These are phyloP conservation scores for Fusarium coffeatum DNA, from an alignment of 2,329 filamentous ascomycete genomes.

Conservation along the genomic window DNA sequence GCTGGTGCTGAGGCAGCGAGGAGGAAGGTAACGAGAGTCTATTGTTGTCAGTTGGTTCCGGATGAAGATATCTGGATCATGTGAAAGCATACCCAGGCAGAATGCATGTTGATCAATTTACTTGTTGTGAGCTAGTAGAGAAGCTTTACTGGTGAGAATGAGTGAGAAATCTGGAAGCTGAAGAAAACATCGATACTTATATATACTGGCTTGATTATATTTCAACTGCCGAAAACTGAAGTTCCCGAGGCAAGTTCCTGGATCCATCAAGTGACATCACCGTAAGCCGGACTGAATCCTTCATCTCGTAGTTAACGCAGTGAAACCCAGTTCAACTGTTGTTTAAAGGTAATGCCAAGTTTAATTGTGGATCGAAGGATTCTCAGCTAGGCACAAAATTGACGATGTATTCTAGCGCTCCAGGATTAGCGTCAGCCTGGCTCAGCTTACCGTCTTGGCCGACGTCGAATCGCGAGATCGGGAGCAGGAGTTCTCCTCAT, in stretches of 20 bases:
- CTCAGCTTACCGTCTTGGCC: background rate
- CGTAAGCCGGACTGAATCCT: background rate
- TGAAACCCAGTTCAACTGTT: background rate
- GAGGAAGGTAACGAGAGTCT: background rate
- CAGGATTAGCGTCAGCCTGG: background rate
- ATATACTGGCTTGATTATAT: background rate
- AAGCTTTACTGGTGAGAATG: background rate
- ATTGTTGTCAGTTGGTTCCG: accelerated
- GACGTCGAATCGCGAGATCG: background rate
- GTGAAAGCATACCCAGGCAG: background rate
- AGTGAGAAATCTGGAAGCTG: background rate
- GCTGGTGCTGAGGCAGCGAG: background rate
- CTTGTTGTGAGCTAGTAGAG: background rate
- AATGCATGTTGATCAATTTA: background rate
- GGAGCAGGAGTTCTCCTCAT: no score
- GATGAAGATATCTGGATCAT: background rate
- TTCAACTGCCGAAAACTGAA: background rate
- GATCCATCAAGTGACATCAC: background rate
- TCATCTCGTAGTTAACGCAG: accelerated
- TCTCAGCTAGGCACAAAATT: background rate
- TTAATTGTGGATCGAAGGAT: background rate
- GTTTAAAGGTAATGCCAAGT: background rate
- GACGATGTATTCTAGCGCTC: no score
- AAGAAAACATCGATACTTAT: background rate
- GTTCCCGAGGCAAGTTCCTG: background rate